phyloP scores from a whole-genome alignment of 2,329 filamentous ascomycete species.

The Xylariaceae sp. region DNA sequence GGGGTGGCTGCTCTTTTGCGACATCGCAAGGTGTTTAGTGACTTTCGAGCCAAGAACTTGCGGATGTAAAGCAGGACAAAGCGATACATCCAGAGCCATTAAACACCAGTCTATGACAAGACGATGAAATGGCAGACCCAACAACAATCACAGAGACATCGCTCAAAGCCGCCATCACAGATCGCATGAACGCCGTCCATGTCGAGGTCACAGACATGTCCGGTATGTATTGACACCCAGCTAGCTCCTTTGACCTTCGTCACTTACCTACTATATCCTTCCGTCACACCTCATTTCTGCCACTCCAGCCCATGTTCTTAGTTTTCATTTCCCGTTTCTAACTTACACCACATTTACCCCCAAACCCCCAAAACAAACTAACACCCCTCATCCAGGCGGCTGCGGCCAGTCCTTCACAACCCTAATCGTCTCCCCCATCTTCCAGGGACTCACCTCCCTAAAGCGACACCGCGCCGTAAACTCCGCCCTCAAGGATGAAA shows the following conservation, averaged over 20 bases:
- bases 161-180: constrained; percentile 65
- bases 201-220: constrained; percentile 92
- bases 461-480: constrained; percentile 87
- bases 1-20: neutral
- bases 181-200: constrained; percentile 70
- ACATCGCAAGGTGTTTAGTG: neutral
- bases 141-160: constrained; percentile 69
- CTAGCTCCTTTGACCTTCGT: constrained; percentile 6
- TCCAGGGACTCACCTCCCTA: constrained; percentile 70
- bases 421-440: constrained; percentile 62
- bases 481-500: constrained; percentile 77
- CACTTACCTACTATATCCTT: neutral
- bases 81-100: neutral
- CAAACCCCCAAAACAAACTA: neutral
- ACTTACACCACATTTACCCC: no score
- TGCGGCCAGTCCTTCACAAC: constrained; percentile 61
- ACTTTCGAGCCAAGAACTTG: neutral
- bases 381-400: constrained; percentile 44
- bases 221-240: constrained; percentile 53
- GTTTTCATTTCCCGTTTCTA: constrained; percentile 2
- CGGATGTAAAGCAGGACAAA: no score
- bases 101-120: neutral
- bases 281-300: constrained; percentile 18
- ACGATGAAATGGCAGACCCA: constrained; percentile 47
- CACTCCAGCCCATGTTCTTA: neutral